Conservation (phyloP, 1,284 basidiomycete species). For the Puccinia coronata region DNA sequence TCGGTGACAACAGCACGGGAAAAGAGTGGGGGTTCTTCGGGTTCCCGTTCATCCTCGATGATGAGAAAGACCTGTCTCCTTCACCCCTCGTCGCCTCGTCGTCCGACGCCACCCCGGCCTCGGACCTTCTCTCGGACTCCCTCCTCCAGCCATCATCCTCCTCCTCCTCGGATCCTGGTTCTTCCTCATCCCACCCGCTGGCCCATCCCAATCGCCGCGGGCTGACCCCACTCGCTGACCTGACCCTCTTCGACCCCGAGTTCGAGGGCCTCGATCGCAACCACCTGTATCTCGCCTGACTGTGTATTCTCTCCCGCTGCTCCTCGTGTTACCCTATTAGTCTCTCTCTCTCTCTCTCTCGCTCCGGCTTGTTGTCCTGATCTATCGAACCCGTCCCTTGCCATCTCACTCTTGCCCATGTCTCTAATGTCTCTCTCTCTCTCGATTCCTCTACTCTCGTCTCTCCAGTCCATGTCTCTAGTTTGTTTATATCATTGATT, state of each 20-base stretch:
- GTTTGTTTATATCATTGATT: no score
- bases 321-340: background rate
- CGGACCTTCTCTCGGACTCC: background rate
- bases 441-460: no score
- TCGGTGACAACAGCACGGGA: background rate
- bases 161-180: no score
- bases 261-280: background rate
- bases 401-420: no score
- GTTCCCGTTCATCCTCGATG: background rate
- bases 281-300: background rate
- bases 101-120: background rate
- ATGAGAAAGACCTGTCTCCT: no score
- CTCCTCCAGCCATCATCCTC: background rate
- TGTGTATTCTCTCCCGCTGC: background rate
- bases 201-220: background rate
- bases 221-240: background rate
- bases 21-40: constrained; percentile 3
- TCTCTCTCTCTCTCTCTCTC: no score
- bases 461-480: no score
- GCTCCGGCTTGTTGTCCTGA: no score
- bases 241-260: background rate
- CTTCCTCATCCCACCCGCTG: background rate
- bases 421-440: no score
- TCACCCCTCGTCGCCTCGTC: no score
- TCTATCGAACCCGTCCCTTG: no score